Base-by-base conservation (phyloP, 2,329 filamentous ascomycete species). In the Cytospora schulzeri region DNA sequence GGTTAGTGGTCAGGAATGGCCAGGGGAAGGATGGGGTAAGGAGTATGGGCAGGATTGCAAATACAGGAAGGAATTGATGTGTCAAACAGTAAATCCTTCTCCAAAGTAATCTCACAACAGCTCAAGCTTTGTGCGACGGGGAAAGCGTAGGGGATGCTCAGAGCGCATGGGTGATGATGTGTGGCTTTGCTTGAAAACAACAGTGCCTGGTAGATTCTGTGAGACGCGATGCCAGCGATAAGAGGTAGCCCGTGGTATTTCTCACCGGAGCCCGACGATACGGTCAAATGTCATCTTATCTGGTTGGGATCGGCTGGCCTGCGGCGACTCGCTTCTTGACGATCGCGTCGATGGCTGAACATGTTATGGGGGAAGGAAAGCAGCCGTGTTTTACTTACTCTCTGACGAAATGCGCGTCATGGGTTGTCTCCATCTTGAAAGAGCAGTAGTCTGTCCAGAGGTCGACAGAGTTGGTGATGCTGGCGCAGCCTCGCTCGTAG, bases 351-450 rank as follows among this genome's bases (percentile, higher is more conserved):
- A 63, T 63, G 66, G 63, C 66, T 76, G 73, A 70, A 72, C 71
- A 76, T 76, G 73, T 80, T 83, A 85, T 81, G 84, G 84, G 31
- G 87, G 84, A 83, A 84, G 83, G 83, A 88, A 88, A 88, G 75
- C 75, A 77, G 76, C 83, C 82, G 81, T 78, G 75, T 79, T 48
- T 81, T 85, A 98, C 95, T 98, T 97, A 99, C 95, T 98, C 95
- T 96, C 95, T 90, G 81, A 97, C 96, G 78, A 96, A 85, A 76
- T 96, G 91, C 73, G 92, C 86, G 76, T 96, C 93, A 80, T 99
- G 95, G 71, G 91, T 95, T 64, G 95, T 98, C 76, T 98, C 93
- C 81, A 95, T 93, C 78, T 98, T 98, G 87, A 98, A 98, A 73
- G 89, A 87, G 81, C 94, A 98, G 81, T 97, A 99, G 73, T 96